Base-by-base conservation (phyloP, 805 yeast genomes). In the Wickerhamiella australiensis region DNA sequence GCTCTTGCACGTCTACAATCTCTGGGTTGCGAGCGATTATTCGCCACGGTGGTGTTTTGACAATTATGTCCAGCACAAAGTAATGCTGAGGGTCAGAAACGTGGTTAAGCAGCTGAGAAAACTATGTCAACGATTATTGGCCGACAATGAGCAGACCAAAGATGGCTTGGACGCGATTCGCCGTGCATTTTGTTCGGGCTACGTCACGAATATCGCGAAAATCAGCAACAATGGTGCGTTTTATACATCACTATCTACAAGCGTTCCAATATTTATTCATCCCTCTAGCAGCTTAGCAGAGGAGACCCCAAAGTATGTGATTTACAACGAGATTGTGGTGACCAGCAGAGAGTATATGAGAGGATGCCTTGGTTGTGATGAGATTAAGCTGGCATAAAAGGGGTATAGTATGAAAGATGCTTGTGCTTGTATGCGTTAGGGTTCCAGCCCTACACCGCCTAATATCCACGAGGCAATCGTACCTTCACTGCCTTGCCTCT, bases 261-360 rank as follows among this genome's bases (percentile, higher is more conserved):
- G 84, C 0, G 78, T 65, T 51, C 61, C 80, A 1, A 95, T 88
- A 13, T 77, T 74, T 51, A 73, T 90, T 52, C 96, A 90, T 62
- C 98, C 98, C 1, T 83, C 94, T 1, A 82, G 94, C 53, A 68
- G 86, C 3, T 63, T 90, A 17, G 77, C 74, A 59, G 73, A 74
- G 13, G 68, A 67, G 51, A 74, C 37, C 33, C 84, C 90, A 11
- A 90, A 83, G 52, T 85, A 85, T 65, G 82, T 87, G 42, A 64
- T 90, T 7, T 88, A 85, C 59, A 87, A 87, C 59, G 83, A 87
- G 27, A 71, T 87, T 48, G 75, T 87, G 26, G 71, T 86, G 55
- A 90, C 98, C 0, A 76, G 83, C 13, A 79, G 80, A 60, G 97
- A 90, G 70, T 92, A 84, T 60, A 86, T 90, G 95, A 83, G 92